phyloP scores from a whole-genome alignment of 1,284 basidiomycete genomes.

The Trichosporon asahii region DNA sequence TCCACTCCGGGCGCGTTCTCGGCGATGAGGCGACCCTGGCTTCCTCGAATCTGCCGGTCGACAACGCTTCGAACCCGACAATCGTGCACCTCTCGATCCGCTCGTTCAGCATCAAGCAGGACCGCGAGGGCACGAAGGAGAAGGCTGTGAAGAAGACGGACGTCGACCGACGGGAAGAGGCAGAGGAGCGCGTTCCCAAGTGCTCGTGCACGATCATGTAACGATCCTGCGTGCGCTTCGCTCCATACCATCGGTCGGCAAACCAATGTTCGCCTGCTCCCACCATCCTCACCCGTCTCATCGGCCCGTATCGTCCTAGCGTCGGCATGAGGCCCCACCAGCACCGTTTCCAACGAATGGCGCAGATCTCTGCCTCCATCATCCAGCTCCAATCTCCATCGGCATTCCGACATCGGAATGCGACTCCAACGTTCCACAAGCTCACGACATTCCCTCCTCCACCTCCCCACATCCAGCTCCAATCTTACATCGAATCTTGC shows the following conservation, averaged over 20 bases:
- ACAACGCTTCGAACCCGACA: slow-evolving; percentile 56
- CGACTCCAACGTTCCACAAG: background rate
- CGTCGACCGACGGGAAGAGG: slow-evolving; percentile 10
- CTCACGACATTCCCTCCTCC: slow-evolving; percentile 7
- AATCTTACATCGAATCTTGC: slow-evolving; percentile 1
- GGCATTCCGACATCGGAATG: background rate
- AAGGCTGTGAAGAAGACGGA: slow-evolving; percentile 19
- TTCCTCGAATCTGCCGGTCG: slow-evolving; percentile 34
- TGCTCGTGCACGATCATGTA: slow-evolving; percentile 48
- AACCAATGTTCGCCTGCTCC: background rate
- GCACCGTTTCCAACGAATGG: background rate
- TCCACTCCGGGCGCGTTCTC: slow-evolving; percentile 76
- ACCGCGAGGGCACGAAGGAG: background rate
- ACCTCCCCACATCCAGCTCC: background rate
- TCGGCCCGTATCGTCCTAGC: background rate
- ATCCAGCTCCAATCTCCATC: background rate
- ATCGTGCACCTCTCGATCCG: slow-evolving; percentile 78
- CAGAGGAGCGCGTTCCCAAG: slow-evolving; percentile 39
- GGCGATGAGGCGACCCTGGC: slow-evolving; percentile 74
- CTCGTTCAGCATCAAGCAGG: slow-evolving; percentile 53
- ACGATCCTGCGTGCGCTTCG: background rate
- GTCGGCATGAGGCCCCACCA: background rate
- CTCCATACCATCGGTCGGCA: background rate
- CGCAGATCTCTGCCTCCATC: background rate
- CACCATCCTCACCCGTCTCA: background rate